Conservation (phyloP, 306 rosid species). For the Adenanthera pavonina region DNA sequence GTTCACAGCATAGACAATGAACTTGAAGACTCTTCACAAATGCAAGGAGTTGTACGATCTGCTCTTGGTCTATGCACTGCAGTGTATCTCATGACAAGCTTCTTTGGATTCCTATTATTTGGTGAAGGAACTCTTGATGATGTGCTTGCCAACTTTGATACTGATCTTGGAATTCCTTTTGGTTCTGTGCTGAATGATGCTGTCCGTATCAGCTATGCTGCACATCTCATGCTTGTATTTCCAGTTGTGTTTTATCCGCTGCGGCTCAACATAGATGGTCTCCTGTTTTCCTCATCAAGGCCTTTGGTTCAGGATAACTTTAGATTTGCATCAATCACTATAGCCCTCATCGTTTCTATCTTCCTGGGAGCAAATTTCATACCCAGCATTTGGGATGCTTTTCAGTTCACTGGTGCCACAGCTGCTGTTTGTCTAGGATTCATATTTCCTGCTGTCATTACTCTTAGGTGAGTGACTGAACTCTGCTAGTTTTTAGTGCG, state of each 20-base stretch:
- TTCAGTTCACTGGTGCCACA: slow-evolving; percentile 63
- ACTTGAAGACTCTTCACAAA: slow-evolving; percentile 84
- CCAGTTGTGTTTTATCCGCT: slow-evolving; percentile 89
- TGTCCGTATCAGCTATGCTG: slow-evolving; percentile 89
- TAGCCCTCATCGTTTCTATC: slow-evolving; percentile 47
- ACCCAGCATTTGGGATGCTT: slow-evolving; percentile 81
- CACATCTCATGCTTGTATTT: slow-evolving; percentile 92
- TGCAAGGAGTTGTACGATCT: slow-evolving; percentile 71
- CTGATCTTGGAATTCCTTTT: slow-evolving; percentile 83
- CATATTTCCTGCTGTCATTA: slow-evolving; percentile 56
- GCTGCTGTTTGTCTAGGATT: slow-evolving; percentile 57
- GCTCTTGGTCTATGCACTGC: slow-evolving; percentile 80
- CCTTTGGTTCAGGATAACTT: slow-evolving; percentile 73
- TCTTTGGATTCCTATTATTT: slow-evolving; percentile 86
- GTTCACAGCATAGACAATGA: slow-evolving; percentile 94
- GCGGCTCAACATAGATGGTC: slow-evolving; percentile 87
- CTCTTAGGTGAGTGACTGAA: slow-evolving; percentile 46
- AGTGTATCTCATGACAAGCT: slow-evolving; percentile 80
- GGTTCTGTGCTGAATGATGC: slow-evolving; percentile 80
- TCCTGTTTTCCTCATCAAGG: slow-evolving; percentile 66
- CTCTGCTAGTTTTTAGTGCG: background rate
- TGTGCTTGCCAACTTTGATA: slow-evolving; percentile 90
- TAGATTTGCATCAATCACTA: slow-evolving; percentile 73
- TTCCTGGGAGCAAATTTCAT: slow-evolving; percentile 72
- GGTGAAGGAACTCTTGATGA: slow-evolving; percentile 90